These are phyloP conservation scores for Fusarium ambrosium DNA, from an alignment of 2,329 filamentous ascomycete genomes.

Conservation along the genomic window DNA sequence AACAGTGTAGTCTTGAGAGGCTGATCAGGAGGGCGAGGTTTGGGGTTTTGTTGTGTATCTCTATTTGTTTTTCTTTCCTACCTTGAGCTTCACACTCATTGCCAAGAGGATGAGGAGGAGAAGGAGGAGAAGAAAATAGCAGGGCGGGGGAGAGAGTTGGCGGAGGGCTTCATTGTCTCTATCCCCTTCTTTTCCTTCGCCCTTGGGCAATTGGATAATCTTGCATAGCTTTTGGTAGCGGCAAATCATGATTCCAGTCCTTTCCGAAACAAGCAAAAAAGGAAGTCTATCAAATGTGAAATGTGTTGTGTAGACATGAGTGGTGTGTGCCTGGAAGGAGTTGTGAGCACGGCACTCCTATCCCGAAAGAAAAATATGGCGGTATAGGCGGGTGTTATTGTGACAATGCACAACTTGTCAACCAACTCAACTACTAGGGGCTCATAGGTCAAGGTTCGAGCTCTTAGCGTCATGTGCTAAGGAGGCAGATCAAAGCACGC, in stretches of 20 bases:
- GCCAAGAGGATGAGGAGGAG: not conserved
- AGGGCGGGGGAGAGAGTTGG: constrained; percentile 9
- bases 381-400: constrained; percentile 26
- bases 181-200: constrained; percentile 8
- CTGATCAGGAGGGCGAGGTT: constrained; percentile 30
- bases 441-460: not conserved
- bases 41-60: constrained; percentile 19
- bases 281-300: constrained; percentile 3
- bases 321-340: not conserved
- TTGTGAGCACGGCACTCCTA: not conserved
- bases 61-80: not conserved
- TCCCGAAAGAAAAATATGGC: constrained; percentile 15
- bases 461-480: constrained; percentile 2
- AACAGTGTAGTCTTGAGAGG: constrained; percentile 25
- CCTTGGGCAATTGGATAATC: not conserved
- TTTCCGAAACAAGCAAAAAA: constrained; percentile 36
- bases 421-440: not conserved
- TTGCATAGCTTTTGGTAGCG: constrained; percentile 31
- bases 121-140: not conserved
- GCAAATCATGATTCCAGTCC: constrained; percentile 35
- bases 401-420: constrained; percentile 8
- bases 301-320: not conserved
- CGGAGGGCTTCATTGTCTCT: constrained; percentile 31
- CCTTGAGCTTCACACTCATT: constrained; percentile 8
- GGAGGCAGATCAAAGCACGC: not conserved